Conservation (phyloP, 768 basidiomycete genomes). For the Panellus pusillus region DNA sequence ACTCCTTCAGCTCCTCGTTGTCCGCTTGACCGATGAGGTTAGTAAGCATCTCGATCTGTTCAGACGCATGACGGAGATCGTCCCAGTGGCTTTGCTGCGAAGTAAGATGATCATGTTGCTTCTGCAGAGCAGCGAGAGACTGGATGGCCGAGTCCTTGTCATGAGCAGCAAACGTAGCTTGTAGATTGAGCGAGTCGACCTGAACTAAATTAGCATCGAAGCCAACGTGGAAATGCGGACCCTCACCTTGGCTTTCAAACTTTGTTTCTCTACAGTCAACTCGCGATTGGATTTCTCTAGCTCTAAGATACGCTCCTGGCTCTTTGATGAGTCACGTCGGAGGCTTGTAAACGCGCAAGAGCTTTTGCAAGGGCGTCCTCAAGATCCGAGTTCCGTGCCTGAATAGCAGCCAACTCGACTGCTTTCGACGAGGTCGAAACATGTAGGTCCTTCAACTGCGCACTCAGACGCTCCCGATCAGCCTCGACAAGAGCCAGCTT, state of each 20-base stretch:
- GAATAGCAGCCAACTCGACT: slow-evolving; percentile 46
- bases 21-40: slow-evolving; percentile 61
- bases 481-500: slow-evolving; percentile 59
- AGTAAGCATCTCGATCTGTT: slow-evolving; percentile 71
- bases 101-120: slow-evolving; percentile 57
- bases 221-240: background rate
- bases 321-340: slow-evolving; percentile 66
- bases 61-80: slow-evolving; percentile 64
- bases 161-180: slow-evolving; percentile 52
- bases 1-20: slow-evolving; percentile 71
- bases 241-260: slow-evolving; percentile 60
- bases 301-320: slow-evolving; percentile 58
- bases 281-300: slow-evolving; percentile 65
- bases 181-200: slow-evolving; percentile 62
- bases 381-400: slow-evolving; percentile 56
- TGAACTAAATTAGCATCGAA: slow-evolving; percentile 29
- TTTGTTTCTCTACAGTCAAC: slow-evolving; percentile 53
- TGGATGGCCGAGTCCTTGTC: slow-evolving; percentile 63
- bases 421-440: slow-evolving; percentile 40
- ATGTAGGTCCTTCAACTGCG: slow-evolving; percentile 58
- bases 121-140: slow-evolving; percentile 52
- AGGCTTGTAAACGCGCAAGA: slow-evolving; percentile 65
- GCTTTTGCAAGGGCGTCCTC: slow-evolving; percentile 77
- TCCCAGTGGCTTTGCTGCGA: slow-evolving; percentile 79
- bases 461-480: slow-evolving; percentile 63